Evolutionary conservation across 805 yeast genomes (phyloP), one percentile per base, ranked within the genome.

Genomic region (Spathaspora boniae): DNA sequence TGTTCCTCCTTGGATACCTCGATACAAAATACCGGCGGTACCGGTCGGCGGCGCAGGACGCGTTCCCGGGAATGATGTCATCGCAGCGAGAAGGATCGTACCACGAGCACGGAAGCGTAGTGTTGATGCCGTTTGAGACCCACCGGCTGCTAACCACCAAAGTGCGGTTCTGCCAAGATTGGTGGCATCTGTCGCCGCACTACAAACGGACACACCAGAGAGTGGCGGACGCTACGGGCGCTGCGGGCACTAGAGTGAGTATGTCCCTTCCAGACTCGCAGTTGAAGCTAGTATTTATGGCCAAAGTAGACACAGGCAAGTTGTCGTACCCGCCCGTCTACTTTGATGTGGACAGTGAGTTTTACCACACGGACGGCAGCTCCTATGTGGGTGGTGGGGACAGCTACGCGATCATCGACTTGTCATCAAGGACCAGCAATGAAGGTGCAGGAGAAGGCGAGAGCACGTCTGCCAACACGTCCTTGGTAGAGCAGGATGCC

Each of bases 101-200:
- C 20, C 22, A 19, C 16, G 38, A 34, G n/a, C 26, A 19, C n/a
- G 42, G 50, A 5, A 31, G 48, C 34, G 38, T 46, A 5, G 40
- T 48, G 4, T 35, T 46, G 4, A 29, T 43, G 5, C 52, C 52
- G 9, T 40, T 38, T 23, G 20, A 34, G 30, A 12, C 25, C 6
- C 40, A 39, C 25, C 34, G 31, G 20, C 24, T 17, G 12, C 8
- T 35, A 7, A 33, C 21, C 4, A 41, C 50, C 4, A 42, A 63
- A 19, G 37, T 61, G 4, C 30, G 62, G 3, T 60, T 66, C 35
- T 63, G 54, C 44, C 50, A 49, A 23, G 70, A 65, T 42, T 65
- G 69, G 69, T 55, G 48, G 31, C 47, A 47, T 31, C 51, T 50
- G 25, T 24, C 49, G 2, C 44, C 44, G 36, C 46, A 48, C 30